Percentiles rank a stretch among this genome's conserved stretches.
These are phyloP conservation scores for Phoma herbarum DNA, from an alignment of 2,329 filamentous ascomycete species.

Conservation along the genomic window DNA sequence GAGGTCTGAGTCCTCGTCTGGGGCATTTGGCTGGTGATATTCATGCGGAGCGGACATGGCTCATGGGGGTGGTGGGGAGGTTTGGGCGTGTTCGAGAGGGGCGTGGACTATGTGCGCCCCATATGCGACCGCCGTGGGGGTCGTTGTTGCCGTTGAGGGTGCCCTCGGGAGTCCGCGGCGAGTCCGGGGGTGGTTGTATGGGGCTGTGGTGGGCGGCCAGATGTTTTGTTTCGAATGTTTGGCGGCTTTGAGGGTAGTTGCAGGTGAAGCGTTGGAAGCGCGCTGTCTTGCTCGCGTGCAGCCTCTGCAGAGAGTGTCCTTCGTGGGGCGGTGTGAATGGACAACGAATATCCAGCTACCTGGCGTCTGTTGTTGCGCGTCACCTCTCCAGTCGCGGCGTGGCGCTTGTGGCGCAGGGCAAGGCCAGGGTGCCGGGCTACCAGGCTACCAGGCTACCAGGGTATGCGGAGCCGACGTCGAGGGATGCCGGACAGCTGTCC, in stretches of 20 bases:
- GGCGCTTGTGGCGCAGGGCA: conserved; percentile 15
- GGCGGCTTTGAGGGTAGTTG: background rate
- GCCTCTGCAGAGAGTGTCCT: background rate
- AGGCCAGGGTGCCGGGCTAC: conserved; percentile 3
- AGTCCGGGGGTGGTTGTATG: conserved; percentile 10
- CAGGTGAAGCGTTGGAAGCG: background rate
- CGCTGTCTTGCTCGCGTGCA: background rate
- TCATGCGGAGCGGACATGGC: conserved; percentile 58
- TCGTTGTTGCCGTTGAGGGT: conserved; percentile 12
- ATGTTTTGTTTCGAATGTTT: conserved; percentile 7
- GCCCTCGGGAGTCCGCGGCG: conserved; percentile 40
- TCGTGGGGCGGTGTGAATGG: background rate
- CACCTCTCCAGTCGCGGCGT: conserved; percentile 6
- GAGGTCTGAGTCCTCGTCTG: conserved; percentile 73
- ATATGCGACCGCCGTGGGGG: conserved; percentile 8
- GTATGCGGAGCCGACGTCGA: conserved; percentile 15
- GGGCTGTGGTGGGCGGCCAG: conserved; percentile 9
- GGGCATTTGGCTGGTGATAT: conserved; percentile 65
- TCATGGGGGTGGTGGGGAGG: conserved; percentile 38
- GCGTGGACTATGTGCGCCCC: conserved; percentile 1
- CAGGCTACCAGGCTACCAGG: background rate
- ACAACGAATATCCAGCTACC: conserved; percentile 10
- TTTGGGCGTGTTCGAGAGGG: background rate
- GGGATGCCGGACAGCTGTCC: conserved; percentile 42
- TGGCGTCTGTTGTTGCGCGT: conserved; percentile 13